Evolutionary conservation across 169 alveolate species (phyloP), one percentile per base, ranked within the genome.

Genomic region (Cyclospora cayetanensis): DNA sequence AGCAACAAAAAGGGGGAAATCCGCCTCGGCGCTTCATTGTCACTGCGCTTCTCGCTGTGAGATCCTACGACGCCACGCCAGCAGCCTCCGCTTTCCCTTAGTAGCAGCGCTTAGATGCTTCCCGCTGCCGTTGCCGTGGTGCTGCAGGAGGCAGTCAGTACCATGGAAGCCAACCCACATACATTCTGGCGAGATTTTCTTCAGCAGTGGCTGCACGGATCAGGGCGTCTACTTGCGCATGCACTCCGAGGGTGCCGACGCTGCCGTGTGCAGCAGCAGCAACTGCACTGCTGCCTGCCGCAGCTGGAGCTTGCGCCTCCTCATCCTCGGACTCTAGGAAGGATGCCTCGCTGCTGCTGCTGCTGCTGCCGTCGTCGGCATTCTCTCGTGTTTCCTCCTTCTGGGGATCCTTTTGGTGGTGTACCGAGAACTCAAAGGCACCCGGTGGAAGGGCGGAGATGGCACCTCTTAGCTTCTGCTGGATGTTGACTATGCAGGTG

Each of bases 91-190:
- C n/a, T n/a, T n/a, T n/a, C n/a, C n/a, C n/a, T n/a, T n/a, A n/a
- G n/a, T n/a, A n/a, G n/a, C n/a, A n/a, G n/a, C n/a, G n/a, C n/a
- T n/a, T n/a, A 0, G 60, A 12, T 0, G 60, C 60, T 0, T 12
- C 60, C 22, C 2, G 34, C 74, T 0, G 35, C 35, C 2, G 74
- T n/a, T 63, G 74, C 74, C 27, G 74, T 63, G 80, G 27, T 63
- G 74, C 74, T 63, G 74, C 63, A n/a, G n/a, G n/a, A 9, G 55
- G 9, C 39, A 35, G 31, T 55, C 50, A 96, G 50, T 95, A 39
- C 97, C 97, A 96, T 5, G 98, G 98, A 55, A 96, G 94, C 99
- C 99, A 98, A 2, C 99, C 99, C 53, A 97, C 97, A 95, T 98
- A 98, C 95, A 98, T 96, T 91, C 96, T 96, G 18, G 99, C 97